Evolutionary conservation across 805 yeast genomes (phyloP).

Genomic region (Ogataea neopini): DNA sequence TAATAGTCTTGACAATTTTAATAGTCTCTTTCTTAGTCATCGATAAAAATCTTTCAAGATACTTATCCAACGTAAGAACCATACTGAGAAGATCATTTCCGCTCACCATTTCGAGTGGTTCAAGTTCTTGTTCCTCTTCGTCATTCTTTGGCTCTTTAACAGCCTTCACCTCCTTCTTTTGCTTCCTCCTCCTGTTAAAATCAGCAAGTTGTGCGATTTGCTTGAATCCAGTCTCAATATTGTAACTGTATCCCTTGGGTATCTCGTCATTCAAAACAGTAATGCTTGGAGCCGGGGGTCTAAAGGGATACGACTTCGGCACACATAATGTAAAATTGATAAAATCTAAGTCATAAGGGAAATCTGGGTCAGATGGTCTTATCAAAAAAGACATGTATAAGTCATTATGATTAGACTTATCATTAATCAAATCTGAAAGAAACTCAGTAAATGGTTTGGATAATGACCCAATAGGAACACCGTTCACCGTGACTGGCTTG

Average conservation of each 20-base stretch:
- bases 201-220: slow-evolving; percentile 45
- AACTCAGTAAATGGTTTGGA: slow-evolving; percentile 23
- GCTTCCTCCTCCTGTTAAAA: slow-evolving; percentile 27
- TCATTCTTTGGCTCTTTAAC: slow-evolving; percentile 19
- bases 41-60: slow-evolving; percentile 58
- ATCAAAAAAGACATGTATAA: slow-evolving; percentile 47
- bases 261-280: slow-evolving; percentile 64
- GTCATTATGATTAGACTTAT: slow-evolving; percentile 18
- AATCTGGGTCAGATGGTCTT: slow-evolving; percentile 69
- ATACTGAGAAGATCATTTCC: slow-evolving; percentile 57
- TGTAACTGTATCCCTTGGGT: slow-evolving; percentile 66
- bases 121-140: slow-evolving; percentile 9
- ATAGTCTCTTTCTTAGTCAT: slow-evolving; percentile 62
- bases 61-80: slow-evolving; percentile 53
- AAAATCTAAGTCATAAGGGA: slow-evolving; percentile 62
- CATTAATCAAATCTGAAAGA: slow-evolving; percentile 16
- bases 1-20: slow-evolving; percentile 50
- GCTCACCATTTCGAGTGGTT: slow-evolving; percentile 37
- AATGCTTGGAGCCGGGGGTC: slow-evolving; percentile 47
- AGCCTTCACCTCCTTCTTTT: slow-evolving; percentile 10
- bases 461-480: slow-evolving; percentile 25
- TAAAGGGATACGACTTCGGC: slow-evolving; percentile 55
- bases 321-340: slow-evolving; percentile 54
- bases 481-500: slow-evolving; percentile 34
- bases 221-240: slow-evolving; percentile 66